Base-by-base conservation (phyloP, 495 filamentous ascomycete genomes). In the Durotheca rogersii region DNA sequence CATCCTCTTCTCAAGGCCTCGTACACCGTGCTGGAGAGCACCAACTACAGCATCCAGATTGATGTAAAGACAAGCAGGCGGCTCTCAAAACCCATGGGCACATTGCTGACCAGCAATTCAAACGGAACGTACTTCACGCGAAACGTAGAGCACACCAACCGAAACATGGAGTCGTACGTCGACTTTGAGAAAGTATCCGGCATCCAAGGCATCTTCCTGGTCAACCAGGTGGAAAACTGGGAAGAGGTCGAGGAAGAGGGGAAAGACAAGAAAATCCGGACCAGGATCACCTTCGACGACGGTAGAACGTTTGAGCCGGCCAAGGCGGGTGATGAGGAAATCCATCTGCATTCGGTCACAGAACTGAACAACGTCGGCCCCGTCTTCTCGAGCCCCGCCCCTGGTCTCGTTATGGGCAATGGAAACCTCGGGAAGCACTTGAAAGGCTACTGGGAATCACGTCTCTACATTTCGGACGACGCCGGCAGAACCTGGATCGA, bases 21-120 rank as follows among this genome's bases (percentile, higher is more conserved):
- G 10, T 98, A 96, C 63, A 98, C 93, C 0, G 76, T 97, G 16
- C 75, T 98, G 20, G 92, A 96, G 70, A 91, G 89, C 53, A 96
- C 93, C 12, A 88, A 95, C 56, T 95, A 97, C 74, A 95, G 91
- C 71, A 89, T 98, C 51, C 90, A 96, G 66, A 83, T 98, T 31
- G 90, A 97, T 73, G 91, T 97, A 53, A 81, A 89, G 74, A 88
- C 83, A 1, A 80, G 81, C 7, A 66, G 34, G 49, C 61, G 62
- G 4, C 69, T 75, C 21, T 72, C 71, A 2, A 80, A 72, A 27
- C 83, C 86, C 4, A 89, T 96, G 80, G 93, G 93, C 16, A 81
- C 86, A 2, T 75, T 96, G 14, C 88, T 94, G 57, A 92, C 88
- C 6, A 96, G 92, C 61, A 97, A 97, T 58, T 95, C 89, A 14